phyloP scores from a whole-genome alignment of 2,329 filamentous ascomycete species.

The Colletotrichum noveboracense region DNA sequence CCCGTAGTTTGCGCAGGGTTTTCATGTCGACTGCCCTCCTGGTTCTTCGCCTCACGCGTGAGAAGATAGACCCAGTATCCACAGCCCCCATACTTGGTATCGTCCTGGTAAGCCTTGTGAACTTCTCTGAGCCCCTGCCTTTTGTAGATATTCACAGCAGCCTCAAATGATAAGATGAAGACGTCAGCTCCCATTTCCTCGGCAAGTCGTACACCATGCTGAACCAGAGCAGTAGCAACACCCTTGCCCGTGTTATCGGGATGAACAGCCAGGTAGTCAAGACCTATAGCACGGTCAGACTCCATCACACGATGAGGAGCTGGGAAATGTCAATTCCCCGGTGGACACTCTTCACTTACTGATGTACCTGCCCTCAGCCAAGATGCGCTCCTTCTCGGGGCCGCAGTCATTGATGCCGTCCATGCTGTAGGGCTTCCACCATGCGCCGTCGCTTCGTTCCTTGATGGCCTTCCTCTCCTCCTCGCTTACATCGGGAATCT shows the following conservation, averaged over 20 bases:
- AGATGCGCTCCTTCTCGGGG: conserved; percentile 9
- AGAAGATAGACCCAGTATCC: conserved; percentile 7
- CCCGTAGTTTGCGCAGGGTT: not conserved
- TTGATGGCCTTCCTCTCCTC: conserved; percentile 10
- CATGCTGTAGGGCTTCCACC: conserved; percentile 13
- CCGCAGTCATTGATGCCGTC: not conserved
- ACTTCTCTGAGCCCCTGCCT: conserved; percentile 28
- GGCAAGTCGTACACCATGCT: conserved; percentile 28
- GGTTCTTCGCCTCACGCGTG: not conserved
- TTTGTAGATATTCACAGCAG: conserved; percentile 26
- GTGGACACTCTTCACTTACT: not conserved
- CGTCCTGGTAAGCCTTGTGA: conserved; percentile 29
- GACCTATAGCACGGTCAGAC: conserved; percentile 5
- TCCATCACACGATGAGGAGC: not conserved
- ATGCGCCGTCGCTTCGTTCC: conserved; percentile 3
- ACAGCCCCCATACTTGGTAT: conserved; percentile 8
- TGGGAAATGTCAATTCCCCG: not conserved
- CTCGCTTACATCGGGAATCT: conserved; percentile 18
- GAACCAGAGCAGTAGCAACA: conserved; percentile 27
- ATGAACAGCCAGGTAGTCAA: conserved; percentile 33
- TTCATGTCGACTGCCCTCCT: not conserved
- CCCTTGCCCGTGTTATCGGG: conserved; percentile 31
- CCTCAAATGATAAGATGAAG: conserved; percentile 27
- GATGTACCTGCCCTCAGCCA: conserved; percentile 16
- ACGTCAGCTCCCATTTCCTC: conserved; percentile 27